These are phyloP conservation scores for Lignosus rhinocerotis DNA, from an alignment of 1,284 basidiomycete species.

Conservation along the genomic window DNA sequence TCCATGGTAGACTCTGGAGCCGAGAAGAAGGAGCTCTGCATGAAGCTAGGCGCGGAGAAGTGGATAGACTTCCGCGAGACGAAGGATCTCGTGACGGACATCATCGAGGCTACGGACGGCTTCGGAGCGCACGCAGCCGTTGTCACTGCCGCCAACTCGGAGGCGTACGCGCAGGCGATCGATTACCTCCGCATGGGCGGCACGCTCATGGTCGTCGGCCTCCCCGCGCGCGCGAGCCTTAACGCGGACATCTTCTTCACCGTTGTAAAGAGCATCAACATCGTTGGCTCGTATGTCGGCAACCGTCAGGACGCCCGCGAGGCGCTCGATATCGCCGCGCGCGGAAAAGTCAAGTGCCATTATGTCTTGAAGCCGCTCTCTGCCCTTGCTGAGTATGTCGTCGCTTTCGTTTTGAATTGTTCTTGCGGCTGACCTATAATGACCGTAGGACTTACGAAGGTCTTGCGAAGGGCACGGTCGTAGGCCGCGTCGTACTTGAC, in stretches of 20 bases:
- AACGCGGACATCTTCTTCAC: slow-evolving; percentile 79
- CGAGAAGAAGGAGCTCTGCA: slow-evolving; percentile 74
- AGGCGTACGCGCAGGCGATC: slow-evolving; percentile 74
- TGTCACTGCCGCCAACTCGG: slow-evolving; percentile 59
- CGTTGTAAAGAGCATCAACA: slow-evolving; percentile 68
- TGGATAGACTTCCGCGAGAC: slow-evolving; percentile 81
- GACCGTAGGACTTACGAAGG: slow-evolving; percentile 50
- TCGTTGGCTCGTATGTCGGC: slow-evolving; percentile 76
- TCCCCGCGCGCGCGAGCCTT: slow-evolving; percentile 64
- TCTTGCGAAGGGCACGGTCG: slow-evolving; percentile 56
- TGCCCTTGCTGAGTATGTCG: slow-evolving; percentile 52
- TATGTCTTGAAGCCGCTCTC: slow-evolving; percentile 52
- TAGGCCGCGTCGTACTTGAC: slow-evolving; percentile 67
- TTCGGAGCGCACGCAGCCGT: slow-evolving; percentile 76
- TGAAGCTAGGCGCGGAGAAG: slow-evolving; percentile 71
- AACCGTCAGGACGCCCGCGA: slow-evolving; percentile 78
- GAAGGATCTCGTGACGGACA: slow-evolving; percentile 60
- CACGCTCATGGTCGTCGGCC: slow-evolving; percentile 74
- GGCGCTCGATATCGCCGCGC: slow-evolving; percentile 72
- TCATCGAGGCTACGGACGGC: slow-evolving; percentile 68
- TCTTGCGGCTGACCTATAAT: not conserved
- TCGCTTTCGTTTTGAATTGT: not conserved
- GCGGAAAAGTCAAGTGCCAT: slow-evolving; percentile 70
- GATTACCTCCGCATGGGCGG: slow-evolving; percentile 72
- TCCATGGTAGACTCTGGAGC: slow-evolving; percentile 58